A percentile compares a stretch with the other conserved stretches of the same genome.
Evolutionary conservation across 108 stramenopile genomes (phyloP).

Genomic region (Nannochloropsis salina): DNA sequence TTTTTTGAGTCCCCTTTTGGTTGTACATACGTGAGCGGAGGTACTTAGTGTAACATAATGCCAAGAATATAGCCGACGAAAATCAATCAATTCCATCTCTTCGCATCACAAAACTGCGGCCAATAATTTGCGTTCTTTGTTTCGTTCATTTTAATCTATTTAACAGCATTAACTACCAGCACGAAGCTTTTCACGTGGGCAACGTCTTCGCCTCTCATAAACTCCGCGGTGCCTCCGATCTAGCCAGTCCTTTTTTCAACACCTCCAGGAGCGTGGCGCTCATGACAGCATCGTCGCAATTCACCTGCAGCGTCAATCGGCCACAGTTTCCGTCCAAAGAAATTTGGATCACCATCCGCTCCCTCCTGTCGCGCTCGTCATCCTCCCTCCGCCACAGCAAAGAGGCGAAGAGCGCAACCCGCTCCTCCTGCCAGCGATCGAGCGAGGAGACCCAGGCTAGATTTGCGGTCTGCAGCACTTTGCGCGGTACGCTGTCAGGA

Average conservation of each 20-base stretch:
- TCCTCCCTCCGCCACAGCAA: conserved; percentile 25
- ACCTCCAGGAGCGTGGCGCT: conserved; percentile 18
- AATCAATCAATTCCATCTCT: too few relatives aligned
- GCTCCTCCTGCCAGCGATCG: conserved; percentile 13
- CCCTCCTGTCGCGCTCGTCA: conserved; percentile 21
- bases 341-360: conserved; percentile 34
- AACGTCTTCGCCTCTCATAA: background rate
- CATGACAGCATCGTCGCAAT: conserved; percentile 35
- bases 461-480: conserved; percentile 30
- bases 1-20: too few relatives aligned
- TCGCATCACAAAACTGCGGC: too few relatives aligned
- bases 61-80: too few relatives aligned
- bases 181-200: too few relatives aligned
- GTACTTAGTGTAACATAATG: too few relatives aligned
- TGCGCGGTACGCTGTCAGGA: conserved; percentile 19
- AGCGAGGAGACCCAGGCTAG: conserved; percentile 23
- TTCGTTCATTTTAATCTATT: too few relatives aligned
- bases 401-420: conserved; percentile 33
- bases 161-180: too few relatives aligned
- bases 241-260: conserved; percentile 28
- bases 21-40: too few relatives aligned
- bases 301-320: conserved; percentile 18
- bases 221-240: background rate
- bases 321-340: conserved; percentile 25
- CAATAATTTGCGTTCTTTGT: too few relatives aligned